Evolutionary conservation across 116 monocot genomes (phyloP).

Genomic region (Thalassia testudinum): DNA sequence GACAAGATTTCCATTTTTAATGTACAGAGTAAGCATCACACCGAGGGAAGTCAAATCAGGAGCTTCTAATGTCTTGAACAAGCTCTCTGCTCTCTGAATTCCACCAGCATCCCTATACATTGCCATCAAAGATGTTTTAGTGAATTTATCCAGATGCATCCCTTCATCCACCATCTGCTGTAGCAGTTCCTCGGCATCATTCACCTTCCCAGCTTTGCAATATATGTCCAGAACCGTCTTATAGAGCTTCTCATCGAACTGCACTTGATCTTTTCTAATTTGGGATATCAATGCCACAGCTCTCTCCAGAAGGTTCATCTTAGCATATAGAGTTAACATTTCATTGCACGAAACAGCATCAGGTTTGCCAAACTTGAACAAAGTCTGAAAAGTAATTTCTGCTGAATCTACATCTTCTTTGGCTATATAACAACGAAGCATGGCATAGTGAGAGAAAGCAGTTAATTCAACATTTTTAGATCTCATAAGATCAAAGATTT

Average conservation of each 20-base stretch:
- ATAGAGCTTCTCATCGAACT: conserved; percentile 58
- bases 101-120: conserved; percentile 62
- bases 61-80: conserved; percentile 40
- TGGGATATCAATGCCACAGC: conserved; percentile 47
- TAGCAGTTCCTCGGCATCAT: conserved; percentile 47
- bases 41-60: conserved; percentile 35
- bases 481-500: conserved; percentile 56
- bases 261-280: conserved; percentile 34
- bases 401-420: conserved; percentile 59
- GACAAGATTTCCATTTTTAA: conserved; percentile 25
- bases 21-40: conserved; percentile 47
- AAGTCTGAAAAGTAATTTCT: conserved; percentile 45
- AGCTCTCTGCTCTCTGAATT: conserved; percentile 42
- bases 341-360: conserved; percentile 61
- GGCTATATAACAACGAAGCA: conserved; percentile 66
- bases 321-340: conserved; percentile 59
- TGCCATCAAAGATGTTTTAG: conserved; percentile 40
- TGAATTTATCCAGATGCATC: conserved; percentile 28
- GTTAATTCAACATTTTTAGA: conserved; percentile 42
- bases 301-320: conserved; percentile 49
- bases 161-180: conserved; percentile 51
- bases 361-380: conserved; percentile 21
- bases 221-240: conserved; percentile 47
- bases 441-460: conserved; percentile 39
- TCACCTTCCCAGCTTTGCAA: conserved; percentile 44